These are phyloP conservation scores for Rhizopogon vesiculosus DNA, from an alignment of 768 basidiomycete genomes.

Conservation along the genomic window DNA sequence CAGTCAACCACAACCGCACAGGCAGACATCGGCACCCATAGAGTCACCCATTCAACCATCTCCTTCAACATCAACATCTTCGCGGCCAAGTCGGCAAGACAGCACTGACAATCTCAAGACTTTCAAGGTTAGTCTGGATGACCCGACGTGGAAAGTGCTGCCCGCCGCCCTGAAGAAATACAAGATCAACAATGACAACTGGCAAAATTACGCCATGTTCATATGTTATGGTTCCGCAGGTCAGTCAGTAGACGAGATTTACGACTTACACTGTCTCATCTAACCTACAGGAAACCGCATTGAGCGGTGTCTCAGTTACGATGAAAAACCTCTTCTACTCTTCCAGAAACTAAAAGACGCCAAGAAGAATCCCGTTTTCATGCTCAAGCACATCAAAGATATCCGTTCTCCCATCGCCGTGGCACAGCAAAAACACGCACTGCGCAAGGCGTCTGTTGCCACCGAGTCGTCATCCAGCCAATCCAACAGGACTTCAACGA, in stretches of 20 bases:
- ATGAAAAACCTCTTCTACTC: conserved; percentile 94
- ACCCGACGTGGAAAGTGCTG: conserved; percentile 97
- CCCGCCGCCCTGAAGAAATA: conserved; percentile 99
- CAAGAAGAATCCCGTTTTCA: conserved; percentile 98
- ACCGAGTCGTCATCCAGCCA: conserved; percentile 20
- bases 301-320: conserved; percentile 94
- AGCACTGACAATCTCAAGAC: conserved; percentile 78
- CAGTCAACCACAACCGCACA: conserved; percentile 21
- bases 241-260: conserved; percentile 43
- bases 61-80: conserved; percentile 16
- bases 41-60: conserved; percentile 25
- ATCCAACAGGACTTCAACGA: conserved; percentile 19
- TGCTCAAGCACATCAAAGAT: conserved; percentile 92
- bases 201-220: conserved; percentile 99
- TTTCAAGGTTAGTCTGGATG: conserved; percentile 96
- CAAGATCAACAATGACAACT: conserved; percentile 96
- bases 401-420: conserved; percentile 97
- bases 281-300: conserved; percentile 54
- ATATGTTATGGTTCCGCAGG: conserved; percentile 95
- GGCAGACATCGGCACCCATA: conserved; percentile 28
- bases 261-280: background rate
- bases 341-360: conserved; percentile 98
- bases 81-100: conserved; percentile 50
- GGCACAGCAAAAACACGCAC: conserved; percentile 93
- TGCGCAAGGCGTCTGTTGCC: conserved; percentile 64